phyloP scores from a whole-genome alignment of 1,284 basidiomycete genomes.

The Cryptococcus jaspeensis region DNA sequence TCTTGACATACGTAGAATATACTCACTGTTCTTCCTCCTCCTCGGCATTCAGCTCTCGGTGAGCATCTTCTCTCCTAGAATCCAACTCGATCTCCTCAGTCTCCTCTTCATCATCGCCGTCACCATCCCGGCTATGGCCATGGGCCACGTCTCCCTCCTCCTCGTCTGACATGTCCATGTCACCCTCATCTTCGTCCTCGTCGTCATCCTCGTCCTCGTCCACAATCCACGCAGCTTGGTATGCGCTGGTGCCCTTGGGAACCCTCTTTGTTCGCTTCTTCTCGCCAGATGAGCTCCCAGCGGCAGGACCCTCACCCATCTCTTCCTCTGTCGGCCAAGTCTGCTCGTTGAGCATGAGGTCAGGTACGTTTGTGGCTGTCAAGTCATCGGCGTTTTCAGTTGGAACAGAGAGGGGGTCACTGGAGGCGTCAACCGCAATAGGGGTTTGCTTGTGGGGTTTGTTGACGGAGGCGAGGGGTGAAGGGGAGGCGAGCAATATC shows the following conservation, averaged over 20 bases:
- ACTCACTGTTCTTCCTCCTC: conserved; percentile 81
- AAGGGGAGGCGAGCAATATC: conserved; percentile 37
- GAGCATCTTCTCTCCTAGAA: conserved; percentile 45
- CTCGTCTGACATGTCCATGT: conserved; percentile 29
- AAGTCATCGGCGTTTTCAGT: conserved; percentile 79
- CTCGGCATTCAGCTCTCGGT: conserved; percentile 60
- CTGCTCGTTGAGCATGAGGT: conserved; percentile 89
- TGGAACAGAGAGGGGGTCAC: conserved; percentile 49
- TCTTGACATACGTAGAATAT: not conserved
- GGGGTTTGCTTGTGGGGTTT: conserved; percentile 27
- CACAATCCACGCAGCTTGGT: conserved; percentile 88
- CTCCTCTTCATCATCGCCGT: conserved; percentile 56
- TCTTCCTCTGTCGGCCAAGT: conserved; percentile 99
- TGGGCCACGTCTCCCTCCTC: conserved; percentile 38
- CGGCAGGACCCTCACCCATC: conserved; percentile 60
- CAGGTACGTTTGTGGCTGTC: conserved; percentile 80
- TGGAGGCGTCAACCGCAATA: conserved; percentile 32
- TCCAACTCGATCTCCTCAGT: conserved; percentile 62
- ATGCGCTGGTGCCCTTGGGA: conserved; percentile 87
- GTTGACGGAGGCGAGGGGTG: conserved; percentile 29
- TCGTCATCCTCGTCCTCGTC: conserved; percentile 57
- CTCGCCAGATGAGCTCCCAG: conserved; percentile 53
- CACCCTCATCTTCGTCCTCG: conserved; percentile 48
- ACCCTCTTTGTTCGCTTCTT: conserved; percentile 62
- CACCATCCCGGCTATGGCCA: conserved; percentile 33